These are phyloP conservation scores for Colletotrichum simmondsii DNA, from an alignment of 2,329 filamentous ascomycete genomes.

Conservation along the genomic window DNA sequence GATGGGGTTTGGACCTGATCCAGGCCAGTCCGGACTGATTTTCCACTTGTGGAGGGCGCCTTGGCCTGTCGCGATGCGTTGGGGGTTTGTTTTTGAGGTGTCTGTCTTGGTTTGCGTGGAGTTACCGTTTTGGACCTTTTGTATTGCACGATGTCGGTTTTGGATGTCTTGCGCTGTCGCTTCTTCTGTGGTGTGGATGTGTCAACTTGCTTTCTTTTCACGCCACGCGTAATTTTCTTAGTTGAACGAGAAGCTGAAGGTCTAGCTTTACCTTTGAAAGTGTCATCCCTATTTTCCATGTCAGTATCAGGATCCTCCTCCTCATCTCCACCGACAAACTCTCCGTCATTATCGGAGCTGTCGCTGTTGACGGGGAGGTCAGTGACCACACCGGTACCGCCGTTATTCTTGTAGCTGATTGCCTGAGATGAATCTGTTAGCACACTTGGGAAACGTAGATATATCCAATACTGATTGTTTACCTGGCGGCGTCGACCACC, in stretches of 20 bases:
- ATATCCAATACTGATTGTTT: slow-evolving; percentile 35
- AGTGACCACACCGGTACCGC: not conserved
- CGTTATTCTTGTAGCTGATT: slow-evolving; percentile 43
- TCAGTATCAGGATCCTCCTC: slow-evolving; percentile 39
- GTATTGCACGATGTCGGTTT: slow-evolving; percentile 2
- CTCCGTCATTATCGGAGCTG: slow-evolving; percentile 39
- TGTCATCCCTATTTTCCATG: slow-evolving; percentile 7
- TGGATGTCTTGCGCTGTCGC: slow-evolving; percentile 6
- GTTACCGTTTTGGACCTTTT: not conserved
- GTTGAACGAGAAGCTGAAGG: slow-evolving; percentile 19
- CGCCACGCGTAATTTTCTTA: slow-evolving; percentile 4
- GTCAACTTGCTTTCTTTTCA: slow-evolving; percentile 32
- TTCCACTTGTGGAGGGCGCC: not conserved
- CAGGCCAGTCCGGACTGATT: not conserved
- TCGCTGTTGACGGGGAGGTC: slow-evolving; percentile 34
- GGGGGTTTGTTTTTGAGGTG: not conserved
- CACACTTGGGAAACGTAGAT: not conserved
- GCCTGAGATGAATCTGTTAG: slow-evolving; percentile 36
- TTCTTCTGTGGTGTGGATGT: slow-evolving; percentile 24
- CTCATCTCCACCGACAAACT: slow-evolving; percentile 41
- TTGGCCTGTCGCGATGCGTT: not conserved
- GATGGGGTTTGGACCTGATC: not conserved
- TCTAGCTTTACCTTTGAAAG: slow-evolving; percentile 31
- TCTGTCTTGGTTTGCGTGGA: slow-evolving; percentile 11
- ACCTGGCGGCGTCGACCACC: slow-evolving; percentile 79